A percentile compares a stretch with the other conserved stretches of the same genome.
Evolutionary conservation across 1,284 basidiomycete genomes (phyloP).

Genomic region (Athelia psychrophila): DNA sequence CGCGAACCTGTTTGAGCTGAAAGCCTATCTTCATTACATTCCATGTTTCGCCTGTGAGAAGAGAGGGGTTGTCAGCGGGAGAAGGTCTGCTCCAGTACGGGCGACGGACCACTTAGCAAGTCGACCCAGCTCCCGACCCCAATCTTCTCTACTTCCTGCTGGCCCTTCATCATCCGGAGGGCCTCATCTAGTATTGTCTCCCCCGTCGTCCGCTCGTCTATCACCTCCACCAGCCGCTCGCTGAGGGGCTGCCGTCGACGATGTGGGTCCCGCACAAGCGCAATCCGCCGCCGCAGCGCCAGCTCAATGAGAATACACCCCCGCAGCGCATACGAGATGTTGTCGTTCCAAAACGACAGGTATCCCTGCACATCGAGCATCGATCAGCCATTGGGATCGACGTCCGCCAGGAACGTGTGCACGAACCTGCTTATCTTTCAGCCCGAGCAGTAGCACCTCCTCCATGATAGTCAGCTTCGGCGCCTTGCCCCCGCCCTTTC

Average conservation of each 20-base stretch:
- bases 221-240: conserved; percentile 87
- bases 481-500: conserved; percentile 60
- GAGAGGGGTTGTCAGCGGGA: too few species aligned
- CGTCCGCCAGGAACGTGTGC: not conserved
- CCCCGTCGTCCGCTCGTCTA: conserved; percentile 88
- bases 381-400: not conserved
- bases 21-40: conserved; percentile 98
- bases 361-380: conserved; percentile 71
- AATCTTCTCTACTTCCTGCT: conserved; percentile 70
- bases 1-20: conserved; percentile 95
- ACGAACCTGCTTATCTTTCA: conserved; percentile 83
- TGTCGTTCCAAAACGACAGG: conserved; percentile 97
- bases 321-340: conserved; percentile 93
- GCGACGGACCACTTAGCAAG: conserved; percentile 78
- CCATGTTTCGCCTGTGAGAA: conserved; percentile 98
- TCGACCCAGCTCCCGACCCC: conserved; percentile 94
- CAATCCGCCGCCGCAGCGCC: conserved; percentile 86
- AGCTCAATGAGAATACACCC: conserved; percentile 96
- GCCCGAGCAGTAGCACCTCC: conserved; percentile 89
- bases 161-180: conserved; percentile 88
- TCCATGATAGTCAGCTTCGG: conserved; percentile 95
- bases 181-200: conserved; percentile 95
- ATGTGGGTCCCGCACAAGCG: conserved; percentile 82
- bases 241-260: conserved; percentile 74
- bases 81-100: conserved; percentile 6